Base-by-base conservation (phyloP, 768 basidiomycete species). In the Steccherinum ochraceum region DNA sequence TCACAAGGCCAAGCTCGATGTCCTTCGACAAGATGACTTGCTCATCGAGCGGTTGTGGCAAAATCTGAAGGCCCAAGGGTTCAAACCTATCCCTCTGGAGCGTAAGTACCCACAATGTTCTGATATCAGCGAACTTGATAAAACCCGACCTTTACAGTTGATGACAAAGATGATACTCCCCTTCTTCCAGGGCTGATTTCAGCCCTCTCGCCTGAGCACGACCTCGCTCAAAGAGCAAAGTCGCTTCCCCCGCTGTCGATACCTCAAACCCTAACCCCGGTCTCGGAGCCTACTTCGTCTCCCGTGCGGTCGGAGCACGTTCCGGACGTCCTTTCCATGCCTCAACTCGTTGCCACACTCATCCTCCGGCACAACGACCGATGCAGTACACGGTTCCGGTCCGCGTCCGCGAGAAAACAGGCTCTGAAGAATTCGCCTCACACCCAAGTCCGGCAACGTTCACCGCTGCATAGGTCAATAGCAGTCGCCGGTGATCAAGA, bases 11-110 rank as follows among this genome's bases (percentile, higher is more conserved):
- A 13, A 7, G 27, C 43, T 24, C 40, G 48, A 49, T 20, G 25
- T 35, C 4, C 48, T 30, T 4, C 7, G 13, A 5, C 67, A 69
- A 60, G 72, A 73, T 47, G 58, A 49, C 26, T 24, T 63, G 39
- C 60, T 73, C 50, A 64, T 59, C 12, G 63, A 65, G 48, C 65
- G 51, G 41, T 65, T 73, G 42, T 64, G 64, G 58, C 58, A 55
- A 27, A 60, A 59, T 21, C 55, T 73, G 27, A 42, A 62, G 18
- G 66, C 66, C 7, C 60, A 64, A 48, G 70, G 72, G 10, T 66
- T 63, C 51, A 51, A 52, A 35, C 58, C 61, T 21, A 49, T 55
- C 1, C 53, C 55, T 3, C 39, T 59, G 18, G 24, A 40, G 13
- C 7, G 45, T 46, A 24, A n/a, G 45, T 46, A 7, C 19, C 10